A percentile compares a stretch with the other conserved stretches of the same genome.
Conservation (phyloP, 1,139 yeast genomes). For the Kluyveromyces sp. region DNA sequence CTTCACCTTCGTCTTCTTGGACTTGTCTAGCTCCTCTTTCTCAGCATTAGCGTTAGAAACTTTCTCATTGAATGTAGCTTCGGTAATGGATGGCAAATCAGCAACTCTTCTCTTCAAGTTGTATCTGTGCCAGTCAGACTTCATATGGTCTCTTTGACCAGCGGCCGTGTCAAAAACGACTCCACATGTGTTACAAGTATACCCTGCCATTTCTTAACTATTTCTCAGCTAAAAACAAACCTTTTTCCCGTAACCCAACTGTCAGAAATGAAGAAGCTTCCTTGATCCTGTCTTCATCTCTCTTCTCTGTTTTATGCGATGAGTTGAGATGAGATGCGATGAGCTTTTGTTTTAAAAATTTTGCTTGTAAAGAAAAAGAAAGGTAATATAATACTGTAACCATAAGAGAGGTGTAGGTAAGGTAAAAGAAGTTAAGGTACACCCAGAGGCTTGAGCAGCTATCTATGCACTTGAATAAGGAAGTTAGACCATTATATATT, state of each 20-base stretch:
- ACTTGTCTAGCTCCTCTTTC: constrained; percentile 34
- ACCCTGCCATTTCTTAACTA: constrained; percentile 27
- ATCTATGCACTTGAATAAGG: too few species aligned
- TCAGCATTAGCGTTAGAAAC: constrained; percentile 46
- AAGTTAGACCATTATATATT: too few species aligned
- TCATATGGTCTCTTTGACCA: constrained; percentile 86
- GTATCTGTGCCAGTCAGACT: constrained; percentile 84
- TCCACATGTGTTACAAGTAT: constrained; percentile 86
- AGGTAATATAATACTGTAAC: background rate
- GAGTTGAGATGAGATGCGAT: background rate
- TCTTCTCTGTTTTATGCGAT: background rate
- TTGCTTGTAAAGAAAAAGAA: background rate
- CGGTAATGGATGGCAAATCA: constrained; percentile 68
- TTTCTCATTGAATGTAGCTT: constrained; percentile 72
- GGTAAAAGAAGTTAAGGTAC: too few species aligned
- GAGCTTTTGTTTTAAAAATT: background rate
- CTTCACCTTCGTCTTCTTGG: constrained; percentile 34
- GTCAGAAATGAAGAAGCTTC: background rate
- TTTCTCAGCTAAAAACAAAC: background rate
- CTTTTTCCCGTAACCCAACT: background rate
- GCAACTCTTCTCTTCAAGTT: constrained; percentile 92
- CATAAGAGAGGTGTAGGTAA: too few species aligned
- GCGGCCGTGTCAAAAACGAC: constrained; percentile 71
- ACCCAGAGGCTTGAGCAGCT: too few species aligned
- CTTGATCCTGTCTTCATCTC: background rate